Evolutionary conservation across 371 early-diverging fungal genomes (phyloP).

Genomic region (Mycotypha africana): DNA sequence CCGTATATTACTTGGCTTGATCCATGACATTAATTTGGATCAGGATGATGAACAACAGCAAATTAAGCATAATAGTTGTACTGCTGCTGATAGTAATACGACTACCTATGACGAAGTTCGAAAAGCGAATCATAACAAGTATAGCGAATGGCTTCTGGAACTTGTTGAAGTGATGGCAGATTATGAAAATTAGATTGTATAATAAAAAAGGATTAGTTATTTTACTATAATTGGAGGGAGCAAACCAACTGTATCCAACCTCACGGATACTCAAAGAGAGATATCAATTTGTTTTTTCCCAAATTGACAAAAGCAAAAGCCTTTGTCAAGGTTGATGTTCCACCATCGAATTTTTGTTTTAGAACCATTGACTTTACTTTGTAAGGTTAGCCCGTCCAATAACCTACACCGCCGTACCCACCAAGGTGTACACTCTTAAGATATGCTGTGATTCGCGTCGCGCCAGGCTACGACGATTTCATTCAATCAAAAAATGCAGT

Average conservation of each 20-base stretch:
- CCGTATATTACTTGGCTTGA: conserved; percentile 35
- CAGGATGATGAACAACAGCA: conserved; percentile 15
- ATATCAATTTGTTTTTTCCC: conserved; percentile 6
- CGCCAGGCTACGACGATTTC: conserved; percentile 6
- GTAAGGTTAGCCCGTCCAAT: conserved; percentile 5
- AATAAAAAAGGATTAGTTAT: too few species aligned
- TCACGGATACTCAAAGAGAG: conserved; percentile 10
- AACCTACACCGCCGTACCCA: conserved; percentile 8
- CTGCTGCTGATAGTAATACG: conserved; percentile 1
- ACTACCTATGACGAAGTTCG: conserved; percentile 4
- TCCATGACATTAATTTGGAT: conserved; percentile 32
- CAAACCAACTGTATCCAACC: too few species aligned
- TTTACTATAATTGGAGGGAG: too few species aligned
- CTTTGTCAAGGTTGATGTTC: conserved; percentile 7
- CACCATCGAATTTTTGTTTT: too few species aligned
- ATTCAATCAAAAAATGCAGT: conserved; percentile 5
- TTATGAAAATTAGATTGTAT: conserved; percentile 27
- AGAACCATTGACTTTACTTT: conserved; percentile 3
- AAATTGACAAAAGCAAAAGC: conserved; percentile 1
- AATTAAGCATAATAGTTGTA: too few species aligned
- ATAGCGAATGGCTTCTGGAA: conserved; percentile 41
- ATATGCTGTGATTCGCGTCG: conserved; percentile 2
- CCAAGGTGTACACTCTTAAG: conserved; percentile 8
- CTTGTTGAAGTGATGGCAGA: conserved; percentile 42
- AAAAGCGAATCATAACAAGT: conserved; percentile 17